Conservation (phyloP, 257 asterid genomes). For the Marsdenia floribunda region DNA sequence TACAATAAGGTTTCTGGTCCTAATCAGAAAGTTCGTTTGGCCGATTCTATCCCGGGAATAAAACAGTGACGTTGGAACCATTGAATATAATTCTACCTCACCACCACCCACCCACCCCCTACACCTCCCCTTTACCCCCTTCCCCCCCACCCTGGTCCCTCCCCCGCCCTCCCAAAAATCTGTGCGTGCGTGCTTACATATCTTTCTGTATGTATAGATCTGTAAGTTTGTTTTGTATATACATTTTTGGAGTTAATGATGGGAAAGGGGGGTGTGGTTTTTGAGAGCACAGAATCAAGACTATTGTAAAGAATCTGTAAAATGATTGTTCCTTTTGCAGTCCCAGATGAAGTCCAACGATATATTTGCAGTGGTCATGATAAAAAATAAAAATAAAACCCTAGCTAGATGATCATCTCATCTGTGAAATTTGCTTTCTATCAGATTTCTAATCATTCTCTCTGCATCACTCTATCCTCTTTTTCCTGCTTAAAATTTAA, state of each 20-base stretch:
- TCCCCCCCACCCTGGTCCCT: background rate
- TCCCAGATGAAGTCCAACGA: background rate
- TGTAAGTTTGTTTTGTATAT: background rate
- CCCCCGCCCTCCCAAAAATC: background rate
- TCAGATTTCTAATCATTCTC: background rate
- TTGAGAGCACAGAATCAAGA: background rate
- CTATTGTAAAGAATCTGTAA: background rate
- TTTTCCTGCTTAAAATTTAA: background rate
- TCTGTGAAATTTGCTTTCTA: background rate
- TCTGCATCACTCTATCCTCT: background rate
- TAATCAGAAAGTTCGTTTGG: slow-evolving; percentile 39
- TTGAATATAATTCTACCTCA: slow-evolving; percentile 26
- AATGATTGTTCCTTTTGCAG: background rate
- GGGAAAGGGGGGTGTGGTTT: background rate
- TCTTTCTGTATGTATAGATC: background rate
- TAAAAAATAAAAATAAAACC: background rate
- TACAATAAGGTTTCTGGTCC: slow-evolving; percentile 23
- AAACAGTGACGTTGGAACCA: slow-evolving; percentile 35
- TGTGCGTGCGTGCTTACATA: slow-evolving; percentile 2
- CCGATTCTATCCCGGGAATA: slow-evolving; percentile 40
- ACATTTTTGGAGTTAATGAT: background rate
- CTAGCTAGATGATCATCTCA: background rate
- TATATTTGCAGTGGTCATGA: slow-evolving; percentile 1
- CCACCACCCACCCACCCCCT: background rate
- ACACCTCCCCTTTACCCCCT: no score